Evolutionary conservation across 805 yeast genomes (phyloP).

Genomic region (Wickerhamiella occidentalis): DNA sequence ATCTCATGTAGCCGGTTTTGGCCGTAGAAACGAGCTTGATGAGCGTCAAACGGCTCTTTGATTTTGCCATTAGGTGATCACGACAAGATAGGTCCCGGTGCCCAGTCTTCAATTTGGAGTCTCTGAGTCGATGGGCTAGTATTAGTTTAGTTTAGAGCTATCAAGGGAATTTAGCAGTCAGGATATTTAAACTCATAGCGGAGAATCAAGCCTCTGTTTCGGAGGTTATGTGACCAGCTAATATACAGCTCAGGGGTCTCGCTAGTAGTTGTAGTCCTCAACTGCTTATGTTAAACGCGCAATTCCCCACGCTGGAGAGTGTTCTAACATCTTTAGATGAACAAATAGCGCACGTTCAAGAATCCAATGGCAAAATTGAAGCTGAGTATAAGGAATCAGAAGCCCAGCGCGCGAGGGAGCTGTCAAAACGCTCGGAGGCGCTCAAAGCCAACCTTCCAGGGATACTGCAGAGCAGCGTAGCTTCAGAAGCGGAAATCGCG

Average conservation of each 20-base stretch:
- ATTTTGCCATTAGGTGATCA: constrained; percentile 32
- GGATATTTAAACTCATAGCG: too few species aligned
- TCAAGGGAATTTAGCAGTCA: too few species aligned
- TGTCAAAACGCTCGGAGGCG: neutral
- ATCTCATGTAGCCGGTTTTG: constrained; percentile 75
- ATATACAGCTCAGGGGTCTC: too few species aligned
- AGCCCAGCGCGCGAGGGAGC: neutral
- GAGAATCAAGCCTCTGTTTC: too few species aligned
- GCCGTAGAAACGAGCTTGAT: constrained; percentile 83
- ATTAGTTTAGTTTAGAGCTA: too few species aligned
- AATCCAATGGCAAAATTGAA: neutral
- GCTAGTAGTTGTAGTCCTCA: neutral
- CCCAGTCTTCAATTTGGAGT: too few species aligned
- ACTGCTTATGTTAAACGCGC: constrained; percentile 16
- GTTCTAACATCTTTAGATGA: constrained; percentile 16
- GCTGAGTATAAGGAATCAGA: neutral
- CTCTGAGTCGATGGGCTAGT: too few species aligned
- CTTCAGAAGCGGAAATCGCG: neutral
- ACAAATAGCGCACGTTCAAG: constrained; percentile 11
- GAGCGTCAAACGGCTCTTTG: constrained; percentile 67
- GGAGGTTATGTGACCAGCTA: too few species aligned
- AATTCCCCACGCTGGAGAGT: constrained; percentile 20
- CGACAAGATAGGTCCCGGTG: neutral
- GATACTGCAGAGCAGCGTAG: neutral
- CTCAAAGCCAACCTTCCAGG: neutral